Evolutionary conservation across 179 eudicot genomes (phyloP).

Genomic region (Camellia oleifera): DNA sequence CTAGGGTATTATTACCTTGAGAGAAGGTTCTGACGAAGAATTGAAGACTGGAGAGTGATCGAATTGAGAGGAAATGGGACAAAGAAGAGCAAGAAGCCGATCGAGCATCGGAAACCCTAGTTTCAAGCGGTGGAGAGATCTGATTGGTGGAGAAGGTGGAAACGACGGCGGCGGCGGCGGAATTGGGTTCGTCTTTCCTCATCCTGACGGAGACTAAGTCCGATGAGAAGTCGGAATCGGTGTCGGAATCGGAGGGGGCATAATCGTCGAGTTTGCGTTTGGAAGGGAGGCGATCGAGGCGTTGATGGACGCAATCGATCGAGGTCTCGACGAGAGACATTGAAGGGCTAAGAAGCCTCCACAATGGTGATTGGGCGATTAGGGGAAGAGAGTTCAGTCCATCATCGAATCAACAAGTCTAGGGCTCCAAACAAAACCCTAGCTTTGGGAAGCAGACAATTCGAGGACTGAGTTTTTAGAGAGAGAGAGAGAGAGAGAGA

Average conservation of each 20-base stretch:
- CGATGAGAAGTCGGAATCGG: slow-evolving; percentile 11
- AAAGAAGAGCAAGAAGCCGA: not conserved
- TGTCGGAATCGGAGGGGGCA: slow-evolving; percentile 17
- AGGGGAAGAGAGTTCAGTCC: slow-evolving; percentile 4
- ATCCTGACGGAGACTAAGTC: slow-evolving; percentile 21
- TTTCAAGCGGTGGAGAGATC: slow-evolving; percentile 6
- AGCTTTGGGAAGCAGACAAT: not conserved
- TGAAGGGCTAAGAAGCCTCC: slow-evolving; percentile 4
- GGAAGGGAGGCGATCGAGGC: slow-evolving; percentile 23
- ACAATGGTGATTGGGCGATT: not conserved
- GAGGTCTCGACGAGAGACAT: slow-evolving; percentile 22
- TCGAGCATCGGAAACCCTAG: slow-evolving; percentile 12
- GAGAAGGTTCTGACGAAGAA: slow-evolving; percentile 66
- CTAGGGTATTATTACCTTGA: slow-evolving; percentile 41
- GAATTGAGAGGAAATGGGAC: slow-evolving; percentile 4
- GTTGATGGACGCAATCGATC: slow-evolving; percentile 13
- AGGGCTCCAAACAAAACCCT: not conserved
- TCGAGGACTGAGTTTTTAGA: not conserved
- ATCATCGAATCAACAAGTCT: not conserved
- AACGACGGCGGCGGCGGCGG: slow-evolving; percentile 12
- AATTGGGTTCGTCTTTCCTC: slow-evolving; percentile 19
- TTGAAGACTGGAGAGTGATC: slow-evolving; percentile 26
- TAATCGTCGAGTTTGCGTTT: slow-evolving; percentile 57
- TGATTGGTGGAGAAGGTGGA: not conserved
- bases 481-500: not conserved